Evolutionary conservation across 1,139 yeast species (phyloP).

Genomic region (Saccharomyces hybrid): DNA sequence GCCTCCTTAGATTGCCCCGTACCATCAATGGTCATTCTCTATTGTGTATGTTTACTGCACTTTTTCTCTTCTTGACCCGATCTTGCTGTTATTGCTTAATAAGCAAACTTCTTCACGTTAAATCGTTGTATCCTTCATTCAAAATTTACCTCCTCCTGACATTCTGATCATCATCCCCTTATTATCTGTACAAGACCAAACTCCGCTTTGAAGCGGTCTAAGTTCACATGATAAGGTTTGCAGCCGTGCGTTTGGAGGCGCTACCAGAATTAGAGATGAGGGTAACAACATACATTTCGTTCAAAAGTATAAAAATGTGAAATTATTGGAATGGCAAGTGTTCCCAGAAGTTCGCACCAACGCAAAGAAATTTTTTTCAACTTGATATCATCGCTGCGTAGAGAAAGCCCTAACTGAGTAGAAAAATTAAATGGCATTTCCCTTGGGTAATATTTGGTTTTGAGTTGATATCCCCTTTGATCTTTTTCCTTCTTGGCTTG

Average conservation of each 20-base stretch:
- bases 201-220: not conserved
- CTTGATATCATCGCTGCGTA: constrained; percentile 2
- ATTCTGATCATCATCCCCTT: not conserved
- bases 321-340: constrained; percentile 6
- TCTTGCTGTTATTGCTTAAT: not conserved
- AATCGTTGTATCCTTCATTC: not conserved
- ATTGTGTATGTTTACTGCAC: not conserved
- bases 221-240: not conserved
- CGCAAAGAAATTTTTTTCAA: constrained; percentile 10
- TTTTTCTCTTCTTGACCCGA: not conserved
- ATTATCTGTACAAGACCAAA: not conserved
- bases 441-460: not conserved
- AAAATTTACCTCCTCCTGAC: not conserved
- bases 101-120: not conserved
- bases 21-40: constrained; percentile 19
- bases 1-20: constrained; percentile 9
- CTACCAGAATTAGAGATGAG: not conserved
- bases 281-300: not conserved
- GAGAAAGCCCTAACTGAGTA: not conserved
- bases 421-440: constrained; percentile 7
- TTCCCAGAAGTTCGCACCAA: constrained; percentile 10
- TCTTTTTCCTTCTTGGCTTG: not conserved
- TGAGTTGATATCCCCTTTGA: not conserved
- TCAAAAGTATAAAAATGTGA: constrained; percentile 3
- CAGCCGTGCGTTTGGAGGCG: not conserved